Percentiles rank a stretch among this genome's conserved stretches.
Evolutionary conservation across 345 rosid genomes (phyloP).

Genomic region (Psidium friedrichsthalianum): DNA sequence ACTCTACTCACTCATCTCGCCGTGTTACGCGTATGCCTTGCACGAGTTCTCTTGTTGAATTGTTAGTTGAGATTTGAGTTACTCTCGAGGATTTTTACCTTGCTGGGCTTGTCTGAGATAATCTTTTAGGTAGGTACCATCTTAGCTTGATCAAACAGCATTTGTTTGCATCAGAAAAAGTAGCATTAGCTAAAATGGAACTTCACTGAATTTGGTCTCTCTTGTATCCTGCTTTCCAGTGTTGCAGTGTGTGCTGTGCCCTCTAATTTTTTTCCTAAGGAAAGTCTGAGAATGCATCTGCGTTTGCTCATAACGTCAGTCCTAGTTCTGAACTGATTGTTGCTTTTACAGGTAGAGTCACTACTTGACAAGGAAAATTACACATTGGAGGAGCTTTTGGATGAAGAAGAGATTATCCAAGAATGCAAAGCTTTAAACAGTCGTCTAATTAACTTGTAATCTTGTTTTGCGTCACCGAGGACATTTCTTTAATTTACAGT

Average conservation of each 20-base stretch:
- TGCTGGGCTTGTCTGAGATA: neutral
- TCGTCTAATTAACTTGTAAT: slow-evolving; percentile 90
- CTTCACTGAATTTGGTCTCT: neutral
- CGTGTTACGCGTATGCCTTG: neutral
- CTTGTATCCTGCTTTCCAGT: neutral
- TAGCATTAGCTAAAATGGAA: neutral
- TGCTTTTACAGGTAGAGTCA: slow-evolving; percentile 58
- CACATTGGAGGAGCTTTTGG: slow-evolving; percentile 93
- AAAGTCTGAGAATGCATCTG: neutral
- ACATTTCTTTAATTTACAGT: neutral
- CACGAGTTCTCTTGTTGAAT: neutral
- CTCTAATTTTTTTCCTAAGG: neutral
- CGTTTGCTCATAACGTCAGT: neutral
- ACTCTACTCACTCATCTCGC: neutral
- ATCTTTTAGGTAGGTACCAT: neutral
- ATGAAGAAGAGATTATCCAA: slow-evolving; percentile 98
- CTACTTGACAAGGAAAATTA: slow-evolving; percentile 82
- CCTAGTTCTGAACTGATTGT: neutral
- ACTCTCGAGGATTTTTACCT: neutral
- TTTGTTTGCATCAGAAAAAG: neutral
- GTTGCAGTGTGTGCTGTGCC: neutral
- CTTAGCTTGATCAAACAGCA: neutral
- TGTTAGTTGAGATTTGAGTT: neutral
- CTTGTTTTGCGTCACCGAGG: neutral
- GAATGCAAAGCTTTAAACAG: slow-evolving; percentile 98